Conservation (phyloP, 805 yeast species). For the Hanseniaspora clermontiae region DNA sequence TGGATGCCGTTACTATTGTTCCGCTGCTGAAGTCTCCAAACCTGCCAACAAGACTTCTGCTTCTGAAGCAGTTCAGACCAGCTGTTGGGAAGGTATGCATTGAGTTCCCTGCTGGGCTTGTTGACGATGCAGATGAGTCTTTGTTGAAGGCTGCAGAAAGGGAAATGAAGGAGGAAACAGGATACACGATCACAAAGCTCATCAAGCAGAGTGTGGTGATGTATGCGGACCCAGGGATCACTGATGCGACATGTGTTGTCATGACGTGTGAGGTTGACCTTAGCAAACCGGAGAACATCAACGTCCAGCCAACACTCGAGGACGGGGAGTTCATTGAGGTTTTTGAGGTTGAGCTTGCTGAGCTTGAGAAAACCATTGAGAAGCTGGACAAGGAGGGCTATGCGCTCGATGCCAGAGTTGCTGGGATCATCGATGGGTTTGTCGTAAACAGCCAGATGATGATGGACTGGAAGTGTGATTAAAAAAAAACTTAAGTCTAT, state of each 20-base stretch:
- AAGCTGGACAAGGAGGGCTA: conserved; percentile 52
- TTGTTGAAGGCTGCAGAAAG: conserved; percentile 71
- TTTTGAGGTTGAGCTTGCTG: conserved; percentile 54
- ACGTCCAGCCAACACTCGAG: conserved; percentile 67
- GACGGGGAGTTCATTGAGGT: conserved; percentile 87
- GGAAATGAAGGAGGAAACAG: conserved; percentile 86
- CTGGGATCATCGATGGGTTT: conserved; percentile 6
- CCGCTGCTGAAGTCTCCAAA: conserved; percentile 48
- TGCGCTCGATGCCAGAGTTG: conserved; percentile 69
- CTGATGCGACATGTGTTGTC: conserved; percentile 74
- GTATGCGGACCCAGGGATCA: conserved; percentile 75
- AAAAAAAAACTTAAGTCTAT: neutral
- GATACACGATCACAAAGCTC: conserved; percentile 58
- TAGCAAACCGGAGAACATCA: conserved; percentile 45
- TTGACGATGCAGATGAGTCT: conserved; percentile 64
- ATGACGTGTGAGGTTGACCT: conserved; percentile 72
- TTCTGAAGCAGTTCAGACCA: conserved; percentile 87
- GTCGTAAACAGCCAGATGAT: conserved; percentile 1
- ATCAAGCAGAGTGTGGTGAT: conserved; percentile 35
- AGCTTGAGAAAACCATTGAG: conserved; percentile 43
- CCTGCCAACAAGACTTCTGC: conserved; percentile 41
- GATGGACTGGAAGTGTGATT: conserved; percentile 14
- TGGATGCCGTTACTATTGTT: conserved; percentile 86
- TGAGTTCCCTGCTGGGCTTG: conserved; percentile 90
- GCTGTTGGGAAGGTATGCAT: conserved; percentile 81